Evolutionary conservation across 2,329 filamentous ascomycete genomes (phyloP).

Genomic region (Epichloe baconii): DNA sequence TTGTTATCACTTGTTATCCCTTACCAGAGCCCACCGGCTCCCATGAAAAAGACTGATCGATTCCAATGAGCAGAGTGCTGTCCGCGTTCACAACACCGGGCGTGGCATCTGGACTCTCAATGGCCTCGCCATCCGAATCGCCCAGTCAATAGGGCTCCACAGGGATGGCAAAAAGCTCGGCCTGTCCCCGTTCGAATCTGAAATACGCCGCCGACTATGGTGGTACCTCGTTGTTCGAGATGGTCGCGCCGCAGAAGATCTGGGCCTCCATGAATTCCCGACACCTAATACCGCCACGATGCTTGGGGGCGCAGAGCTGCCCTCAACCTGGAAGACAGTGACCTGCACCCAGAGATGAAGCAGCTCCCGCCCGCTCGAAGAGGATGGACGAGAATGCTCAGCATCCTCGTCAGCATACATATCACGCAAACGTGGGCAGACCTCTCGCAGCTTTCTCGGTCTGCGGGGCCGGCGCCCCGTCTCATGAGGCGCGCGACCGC

Average conservation of each 20-base stretch:
- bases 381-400: slow-evolving; percentile 46
- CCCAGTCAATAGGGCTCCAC: slow-evolving; percentile 40
- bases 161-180: slow-evolving; percentile 33
- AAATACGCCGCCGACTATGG: slow-evolving; percentile 44
- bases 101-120: slow-evolving; percentile 27
- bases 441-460: slow-evolving; percentile 11
- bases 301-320: slow-evolving; percentile 32
- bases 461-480: background rate
- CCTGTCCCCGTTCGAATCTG: slow-evolving; percentile 38
- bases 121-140: slow-evolving; percentile 32
- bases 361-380: slow-evolving; percentile 20
- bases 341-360: slow-evolving; percentile 30
- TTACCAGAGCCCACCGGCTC: too few species aligned
- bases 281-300: background rate
- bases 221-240: slow-evolving; percentile 39
- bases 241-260: slow-evolving; percentile 39
- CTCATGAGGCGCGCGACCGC: slow-evolving; percentile 18
- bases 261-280: slow-evolving; percentile 25
- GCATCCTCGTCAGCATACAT: slow-evolving; percentile 39
- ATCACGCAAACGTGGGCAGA: slow-evolving; percentile 21
- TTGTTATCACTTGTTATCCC: too few species aligned
- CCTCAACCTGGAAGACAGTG: slow-evolving; percentile 43
- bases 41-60: too few species aligned
- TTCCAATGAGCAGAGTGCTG: background rate
- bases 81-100: slow-evolving; percentile 21